These are phyloP conservation scores for Diaporthe helianthi DNA, from an alignment of 2,329 filamentous ascomycete genomes.

Conservation along the genomic window DNA sequence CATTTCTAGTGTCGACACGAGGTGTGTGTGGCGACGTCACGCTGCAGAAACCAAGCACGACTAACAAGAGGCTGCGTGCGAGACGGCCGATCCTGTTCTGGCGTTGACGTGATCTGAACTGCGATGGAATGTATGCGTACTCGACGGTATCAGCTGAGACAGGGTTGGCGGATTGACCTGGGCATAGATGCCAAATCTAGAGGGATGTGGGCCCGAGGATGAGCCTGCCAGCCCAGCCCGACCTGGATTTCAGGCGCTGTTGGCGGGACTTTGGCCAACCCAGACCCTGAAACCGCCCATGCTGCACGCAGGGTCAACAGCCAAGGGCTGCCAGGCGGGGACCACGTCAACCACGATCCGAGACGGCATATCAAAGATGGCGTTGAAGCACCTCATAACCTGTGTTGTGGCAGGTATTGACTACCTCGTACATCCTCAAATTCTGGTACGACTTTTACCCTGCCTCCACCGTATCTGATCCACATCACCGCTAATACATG, in stretches of 20 bases:
- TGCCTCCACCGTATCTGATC: background rate
- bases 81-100: background rate
- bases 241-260: background rate
- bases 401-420: slow-evolving; percentile 47
- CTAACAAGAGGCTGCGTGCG: background rate
- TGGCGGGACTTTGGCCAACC: background rate
- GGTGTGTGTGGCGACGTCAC: slow-evolving; percentile 28
- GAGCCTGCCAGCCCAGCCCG: background rate
- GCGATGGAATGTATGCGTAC: background rate
- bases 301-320: background rate
- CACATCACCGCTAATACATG: background rate
- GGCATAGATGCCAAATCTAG: no score
- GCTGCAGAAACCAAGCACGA: slow-evolving; percentile 15
- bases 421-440: slow-evolving; percentile 50
- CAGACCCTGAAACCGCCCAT: background rate
- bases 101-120: background rate
- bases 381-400: slow-evolving; percentile 36
- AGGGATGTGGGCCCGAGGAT: background rate
- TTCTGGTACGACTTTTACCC: slow-evolving; percentile 41
- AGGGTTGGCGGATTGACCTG: no score
- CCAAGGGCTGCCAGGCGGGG: background rate
- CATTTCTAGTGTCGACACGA: slow-evolving; percentile 23
- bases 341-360: slow-evolving; percentile 18
- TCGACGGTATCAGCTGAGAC: background rate
- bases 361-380: slow-evolving; percentile 25